Conservation (phyloP, 176 grass and related monocot species). For the Miscanthus lutarioriparius region DNA sequence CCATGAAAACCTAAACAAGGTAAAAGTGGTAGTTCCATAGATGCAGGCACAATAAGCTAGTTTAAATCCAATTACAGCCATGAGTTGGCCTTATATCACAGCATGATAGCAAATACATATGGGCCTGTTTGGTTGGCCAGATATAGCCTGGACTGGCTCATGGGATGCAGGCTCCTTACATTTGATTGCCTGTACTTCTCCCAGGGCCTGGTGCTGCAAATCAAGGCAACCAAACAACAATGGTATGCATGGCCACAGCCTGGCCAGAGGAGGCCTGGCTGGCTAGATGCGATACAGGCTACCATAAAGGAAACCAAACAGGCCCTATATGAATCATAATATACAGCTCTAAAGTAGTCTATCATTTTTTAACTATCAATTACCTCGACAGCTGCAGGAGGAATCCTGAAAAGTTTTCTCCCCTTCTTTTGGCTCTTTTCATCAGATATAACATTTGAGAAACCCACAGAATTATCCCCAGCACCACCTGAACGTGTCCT, state of each 20-base stretch:
- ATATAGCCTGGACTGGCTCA: background rate
- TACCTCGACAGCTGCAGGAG: constrained; percentile 72
- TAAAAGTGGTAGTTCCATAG: background rate
- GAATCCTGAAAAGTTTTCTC: constrained; percentile 87
- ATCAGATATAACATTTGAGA: constrained; percentile 31
- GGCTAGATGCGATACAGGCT: too few species aligned
- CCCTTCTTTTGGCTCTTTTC: constrained; percentile 45
- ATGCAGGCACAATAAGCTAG: background rate
- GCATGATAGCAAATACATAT: constrained; percentile 7
- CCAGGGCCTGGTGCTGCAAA: background rate
- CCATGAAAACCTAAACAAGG: background rate
- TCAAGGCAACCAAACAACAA: background rate
- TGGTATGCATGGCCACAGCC: too few species aligned
- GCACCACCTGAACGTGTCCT: constrained; percentile 37
- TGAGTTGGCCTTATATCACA: background rate
- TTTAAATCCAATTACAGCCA: constrained; percentile 12
- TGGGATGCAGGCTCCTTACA: background rate
- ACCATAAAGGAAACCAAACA: too few species aligned
- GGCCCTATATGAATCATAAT: background rate
- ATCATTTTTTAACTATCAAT: background rate
- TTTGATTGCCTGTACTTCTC: background rate
- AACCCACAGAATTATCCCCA: constrained; percentile 29
- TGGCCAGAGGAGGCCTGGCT: too few species aligned
- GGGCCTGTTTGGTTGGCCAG: background rate
- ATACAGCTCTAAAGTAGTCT: background rate